A percentile compares a stretch with the other conserved stretches of the same genome.
Evolutionary conservation across 352 stramenopile species (phyloP).

Genomic region (Phytopythium oedochilum): DNA sequence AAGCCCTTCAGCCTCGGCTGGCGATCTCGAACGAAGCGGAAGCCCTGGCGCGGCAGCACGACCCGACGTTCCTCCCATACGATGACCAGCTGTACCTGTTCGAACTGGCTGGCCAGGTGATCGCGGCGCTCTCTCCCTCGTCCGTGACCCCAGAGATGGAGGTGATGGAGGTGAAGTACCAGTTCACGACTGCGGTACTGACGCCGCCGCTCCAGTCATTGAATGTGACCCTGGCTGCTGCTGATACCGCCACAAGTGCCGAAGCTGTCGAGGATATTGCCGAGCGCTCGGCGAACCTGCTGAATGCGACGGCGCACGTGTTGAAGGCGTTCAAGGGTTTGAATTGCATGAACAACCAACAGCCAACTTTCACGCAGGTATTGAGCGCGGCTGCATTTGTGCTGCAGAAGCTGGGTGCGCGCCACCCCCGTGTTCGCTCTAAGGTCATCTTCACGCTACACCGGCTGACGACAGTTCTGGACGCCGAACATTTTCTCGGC

Average conservation of each 20-base stretch:
- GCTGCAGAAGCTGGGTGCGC: slow-evolving; percentile 37
- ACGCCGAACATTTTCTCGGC: slow-evolving; percentile 60
- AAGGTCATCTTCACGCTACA: slow-evolving; percentile 83
- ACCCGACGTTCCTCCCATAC: slow-evolving; percentile 50
- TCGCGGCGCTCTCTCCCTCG: slow-evolving; percentile 45
- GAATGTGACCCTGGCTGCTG: slow-evolving; percentile 36
- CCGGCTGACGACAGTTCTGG: slow-evolving; percentile 67
- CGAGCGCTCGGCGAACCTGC: slow-evolving; percentile 46
- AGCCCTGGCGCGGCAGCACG: slow-evolving; percentile 26
- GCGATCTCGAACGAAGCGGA: slow-evolving; percentile 41
- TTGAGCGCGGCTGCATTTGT: slow-evolving; percentile 58
- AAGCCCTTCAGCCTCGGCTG: slow-evolving; percentile 59
- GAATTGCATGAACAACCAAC: slow-evolving; percentile 67
- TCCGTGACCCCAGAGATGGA: slow-evolving; percentile 15
- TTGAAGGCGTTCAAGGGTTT: slow-evolving; percentile 79
- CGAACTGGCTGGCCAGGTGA: slow-evolving; percentile 79
- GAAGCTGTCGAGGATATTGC: slow-evolving; percentile 36
- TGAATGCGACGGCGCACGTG: slow-evolving; percentile 80
- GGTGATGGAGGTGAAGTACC: slow-evolving; percentile 62
- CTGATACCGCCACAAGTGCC: slow-evolving; percentile 21
- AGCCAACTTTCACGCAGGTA: slow-evolving; percentile 73
- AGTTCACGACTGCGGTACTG: slow-evolving; percentile 70
- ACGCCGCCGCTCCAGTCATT: slow-evolving; percentile 66
- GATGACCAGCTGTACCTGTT: slow-evolving; percentile 87
- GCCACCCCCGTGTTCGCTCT: slow-evolving; percentile 49